These are phyloP conservation scores for Colletotrichum falcatum DNA, from an alignment of 2,329 filamentous ascomycete species.

Conservation along the genomic window DNA sequence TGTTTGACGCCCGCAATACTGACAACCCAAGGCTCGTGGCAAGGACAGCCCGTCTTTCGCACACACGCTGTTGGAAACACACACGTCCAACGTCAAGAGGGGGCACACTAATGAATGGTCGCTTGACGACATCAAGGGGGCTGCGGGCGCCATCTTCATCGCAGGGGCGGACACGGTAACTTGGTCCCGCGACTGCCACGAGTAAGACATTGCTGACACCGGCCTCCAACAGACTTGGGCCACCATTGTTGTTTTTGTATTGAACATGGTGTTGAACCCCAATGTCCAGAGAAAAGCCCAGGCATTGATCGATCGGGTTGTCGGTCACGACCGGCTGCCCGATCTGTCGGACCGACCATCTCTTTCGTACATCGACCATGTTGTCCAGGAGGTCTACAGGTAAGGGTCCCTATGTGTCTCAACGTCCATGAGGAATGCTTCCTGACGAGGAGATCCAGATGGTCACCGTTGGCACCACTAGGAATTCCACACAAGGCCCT, in stretches of 20 bases:
- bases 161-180: constrained; percentile 60
- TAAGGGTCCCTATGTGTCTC: constrained; percentile 15
- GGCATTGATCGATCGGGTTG: constrained; percentile 58
- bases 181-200: neutral
- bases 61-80: constrained; percentile 36
- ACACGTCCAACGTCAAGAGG: constrained; percentile 26
- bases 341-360: constrained; percentile 57
- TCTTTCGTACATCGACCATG: constrained; percentile 54
- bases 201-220: constrained; percentile 45
- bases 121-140: constrained; percentile 59
- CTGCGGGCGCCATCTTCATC: constrained; percentile 60
- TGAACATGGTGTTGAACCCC: constrained; percentile 48
- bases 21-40: constrained; percentile 34
- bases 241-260: constrained; percentile 40
- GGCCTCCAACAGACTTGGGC: constrained; percentile 48
- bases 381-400: constrained; percentile 55
- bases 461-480: constrained; percentile 59
- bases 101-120: constrained; percentile 36
- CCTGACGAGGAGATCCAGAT: constrained; percentile 46
- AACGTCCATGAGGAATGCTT: neutral
- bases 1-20: constrained; percentile 33
- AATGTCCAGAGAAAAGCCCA: constrained; percentile 60
- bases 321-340: constrained; percentile 59
- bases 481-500: constrained; percentile 67
- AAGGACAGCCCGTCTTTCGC: constrained; percentile 39